These are phyloP conservation scores for Amphirosellinia nigrospora DNA, from an alignment of 495 filamentous ascomycete genomes.

Conservation along the genomic window DNA sequence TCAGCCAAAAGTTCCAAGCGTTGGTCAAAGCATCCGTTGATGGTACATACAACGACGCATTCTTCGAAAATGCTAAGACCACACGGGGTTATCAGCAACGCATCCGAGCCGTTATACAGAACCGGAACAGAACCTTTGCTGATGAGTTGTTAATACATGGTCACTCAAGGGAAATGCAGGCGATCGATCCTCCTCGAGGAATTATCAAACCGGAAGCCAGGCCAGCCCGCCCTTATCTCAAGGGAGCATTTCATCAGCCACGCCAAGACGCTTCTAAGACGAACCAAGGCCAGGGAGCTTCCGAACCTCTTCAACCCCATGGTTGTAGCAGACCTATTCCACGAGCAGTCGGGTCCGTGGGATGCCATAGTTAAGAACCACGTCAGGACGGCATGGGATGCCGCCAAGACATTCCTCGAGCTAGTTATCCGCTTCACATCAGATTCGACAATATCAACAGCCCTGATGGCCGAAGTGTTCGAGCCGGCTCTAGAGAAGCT, in stretches of 20 bases:
- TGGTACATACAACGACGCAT: slow-evolving; percentile 40
- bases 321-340: slow-evolving; percentile 52
- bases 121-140: slow-evolving; percentile 63
- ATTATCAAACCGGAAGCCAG: too few species aligned
- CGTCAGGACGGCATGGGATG: slow-evolving; percentile 38
- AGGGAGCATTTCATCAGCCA: slow-evolving; percentile 29
- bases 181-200: background rate
- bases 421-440: slow-evolving; percentile 39
- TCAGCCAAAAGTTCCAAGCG: slow-evolving; percentile 36
- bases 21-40: slow-evolving; percentile 39
- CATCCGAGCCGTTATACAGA: slow-evolving; percentile 65
- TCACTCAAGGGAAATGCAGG: background rate
- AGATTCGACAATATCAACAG: slow-evolving; percentile 36
- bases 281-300: slow-evolving; percentile 49
- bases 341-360: slow-evolving; percentile 52
- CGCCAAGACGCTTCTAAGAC: slow-evolving; percentile 33
- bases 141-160: slow-evolving; percentile 44
- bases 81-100: slow-evolving; percentile 53
- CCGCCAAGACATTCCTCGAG: slow-evolving; percentile 37
- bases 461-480: slow-evolving; percentile 41
- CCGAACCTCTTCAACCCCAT: slow-evolving; percentile 55
- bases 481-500: slow-evolving; percentile 41
- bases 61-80: slow-evolving; percentile 47
- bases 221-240: slow-evolving; percentile 38
- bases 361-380: slow-evolving; percentile 36